Evolutionary conservation across 2,329 filamentous ascomycete species (phyloP).

Genomic region (Knufia fluminis): DNA sequence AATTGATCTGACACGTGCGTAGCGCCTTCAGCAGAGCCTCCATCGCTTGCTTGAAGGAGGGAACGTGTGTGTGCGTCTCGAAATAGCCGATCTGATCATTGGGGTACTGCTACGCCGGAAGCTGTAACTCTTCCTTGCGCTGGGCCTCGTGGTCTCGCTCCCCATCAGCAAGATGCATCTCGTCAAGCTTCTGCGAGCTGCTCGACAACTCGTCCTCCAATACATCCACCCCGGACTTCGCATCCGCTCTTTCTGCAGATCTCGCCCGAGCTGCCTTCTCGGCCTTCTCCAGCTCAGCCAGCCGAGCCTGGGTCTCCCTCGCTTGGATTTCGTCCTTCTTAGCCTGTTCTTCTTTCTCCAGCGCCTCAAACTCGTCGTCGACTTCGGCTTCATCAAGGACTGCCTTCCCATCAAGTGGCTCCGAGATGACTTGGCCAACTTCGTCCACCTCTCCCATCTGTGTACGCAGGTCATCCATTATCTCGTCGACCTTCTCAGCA

Average conservation of each 20-base stretch:
- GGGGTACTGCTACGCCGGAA: no score
- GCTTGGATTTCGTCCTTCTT: slow-evolving; percentile 43
- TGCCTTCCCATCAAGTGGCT: slow-evolving; percentile 39
- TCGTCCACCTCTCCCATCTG: slow-evolving; percentile 79
- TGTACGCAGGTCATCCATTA: slow-evolving; percentile 65
- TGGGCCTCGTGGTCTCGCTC: neutral
- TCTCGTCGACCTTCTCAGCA: slow-evolving; percentile 61
- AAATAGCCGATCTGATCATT: no score
- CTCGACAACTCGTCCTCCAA: slow-evolving; percentile 15
- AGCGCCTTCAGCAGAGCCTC: no score
- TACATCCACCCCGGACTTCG: neutral
- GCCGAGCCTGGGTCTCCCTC: slow-evolving; percentile 36
- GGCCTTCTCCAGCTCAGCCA: slow-evolving; percentile 41
- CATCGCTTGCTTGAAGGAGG: no score
- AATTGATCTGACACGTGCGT: no score
- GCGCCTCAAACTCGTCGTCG: slow-evolving; percentile 72
- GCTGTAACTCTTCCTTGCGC: no score
- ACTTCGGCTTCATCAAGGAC: slow-evolving; percentile 74
- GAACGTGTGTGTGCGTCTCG: no score
- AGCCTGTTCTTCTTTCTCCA: slow-evolving; percentile 56
- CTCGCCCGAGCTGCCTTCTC: slow-evolving; percentile 34
- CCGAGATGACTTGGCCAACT: slow-evolving; percentile 65
- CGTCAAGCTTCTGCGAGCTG: slow-evolving; percentile 19
- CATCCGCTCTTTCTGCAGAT: neutral
- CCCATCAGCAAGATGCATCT: slow-evolving; percentile 12